Evolutionary conservation across 768 basidiomycete species (phyloP).

Genomic region (Amanita polypyramis): DNA sequence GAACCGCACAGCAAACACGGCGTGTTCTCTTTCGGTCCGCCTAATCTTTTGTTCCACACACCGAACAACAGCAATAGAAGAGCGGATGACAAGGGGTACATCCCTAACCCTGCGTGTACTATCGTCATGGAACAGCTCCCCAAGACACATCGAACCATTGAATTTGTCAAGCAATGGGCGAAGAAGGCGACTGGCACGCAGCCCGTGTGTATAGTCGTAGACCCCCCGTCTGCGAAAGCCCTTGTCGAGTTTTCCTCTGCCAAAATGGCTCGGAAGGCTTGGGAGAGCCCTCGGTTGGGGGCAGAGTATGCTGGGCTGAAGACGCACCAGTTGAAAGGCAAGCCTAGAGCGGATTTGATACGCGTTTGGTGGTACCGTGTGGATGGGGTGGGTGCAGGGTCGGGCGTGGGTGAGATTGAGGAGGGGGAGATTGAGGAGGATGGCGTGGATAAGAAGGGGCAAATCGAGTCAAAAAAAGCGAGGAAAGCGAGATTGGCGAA

Average conservation of each 20-base stretch:
- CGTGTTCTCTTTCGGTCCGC: constrained; percentile 22
- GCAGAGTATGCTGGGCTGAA: constrained; percentile 17
- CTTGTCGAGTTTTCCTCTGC: constrained; percentile 40
- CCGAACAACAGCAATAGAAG: not conserved
- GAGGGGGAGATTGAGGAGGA: constrained; percentile 41
- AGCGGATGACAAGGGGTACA: constrained; percentile 14
- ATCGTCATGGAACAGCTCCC: constrained; percentile 50
- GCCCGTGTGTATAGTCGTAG: constrained; percentile 32
- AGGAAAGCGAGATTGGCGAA: constrained; percentile 18
- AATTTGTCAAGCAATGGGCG: constrained; percentile 35
- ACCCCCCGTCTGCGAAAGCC: constrained; percentile 30
- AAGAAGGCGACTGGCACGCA: constrained; percentile 23
- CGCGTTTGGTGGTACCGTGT: constrained; percentile 41
- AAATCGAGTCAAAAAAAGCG: constrained; percentile 20
- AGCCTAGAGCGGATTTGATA: constrained; percentile 32
- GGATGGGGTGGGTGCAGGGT: constrained; percentile 27
- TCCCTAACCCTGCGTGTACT: constrained; percentile 38
- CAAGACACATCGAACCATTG: constrained; percentile 30
- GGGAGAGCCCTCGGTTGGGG: constrained; percentile 37
- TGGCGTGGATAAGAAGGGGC: constrained; percentile 17
- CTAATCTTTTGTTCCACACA: not conserved
- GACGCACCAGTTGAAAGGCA: constrained; percentile 30
- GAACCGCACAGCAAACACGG: constrained; percentile 37
- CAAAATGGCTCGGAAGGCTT: constrained; percentile 35
- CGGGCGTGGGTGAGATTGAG: constrained; percentile 34